Evolutionary conservation across 164 flowering plant species (phyloP).

Genomic region (Magnolia officinalis): DNA sequence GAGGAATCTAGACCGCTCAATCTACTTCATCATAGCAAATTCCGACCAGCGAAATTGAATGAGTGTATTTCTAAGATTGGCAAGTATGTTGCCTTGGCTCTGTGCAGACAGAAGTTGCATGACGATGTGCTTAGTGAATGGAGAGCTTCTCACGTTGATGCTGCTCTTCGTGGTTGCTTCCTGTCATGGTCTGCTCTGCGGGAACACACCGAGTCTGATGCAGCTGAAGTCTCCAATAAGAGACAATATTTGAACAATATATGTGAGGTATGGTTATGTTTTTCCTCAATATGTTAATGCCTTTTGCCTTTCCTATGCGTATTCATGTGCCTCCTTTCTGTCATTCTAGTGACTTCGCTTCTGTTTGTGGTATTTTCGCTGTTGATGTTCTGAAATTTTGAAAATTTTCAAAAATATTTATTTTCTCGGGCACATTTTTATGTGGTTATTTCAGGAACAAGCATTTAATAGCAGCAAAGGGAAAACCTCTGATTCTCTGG

Average conservation of each 20-base stretch:
- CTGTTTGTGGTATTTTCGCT: not conserved
- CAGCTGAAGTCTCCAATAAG: slow-evolving; percentile 26
- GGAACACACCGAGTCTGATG: slow-evolving; percentile 17
- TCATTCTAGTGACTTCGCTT: not conserved
- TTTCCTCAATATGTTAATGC: not conserved
- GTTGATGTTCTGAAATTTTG: not conserved
- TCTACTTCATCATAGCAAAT: slow-evolving; percentile 22
- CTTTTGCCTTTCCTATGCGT: not conserved
- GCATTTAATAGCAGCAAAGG: slow-evolving; percentile 11
- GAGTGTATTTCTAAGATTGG: slow-evolving; percentile 34
- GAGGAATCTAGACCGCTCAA: slow-evolving; percentile 13
- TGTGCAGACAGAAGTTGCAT: slow-evolving; percentile 72
- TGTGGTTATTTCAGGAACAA: slow-evolving; percentile 29
- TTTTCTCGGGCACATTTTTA: not conserved
- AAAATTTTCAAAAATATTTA: not conserved
- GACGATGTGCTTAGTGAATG: slow-evolving; percentile 56
- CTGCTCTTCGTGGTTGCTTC: slow-evolving; percentile 30
- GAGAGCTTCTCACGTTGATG: slow-evolving; percentile 33
- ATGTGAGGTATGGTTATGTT: slow-evolving; percentile 1
- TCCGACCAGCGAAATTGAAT: slow-evolving; percentile 31
- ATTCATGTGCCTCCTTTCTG: not conserved
- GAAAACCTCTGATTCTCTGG: slow-evolving; percentile 16
- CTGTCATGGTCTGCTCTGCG: slow-evolving; percentile 27
- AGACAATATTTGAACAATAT: not conserved
- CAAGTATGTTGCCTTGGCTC: slow-evolving; percentile 50